Conservation (phyloP, 2,329 filamentous ascomycete species). For the Dryadomyces sulphureus region DNA sequence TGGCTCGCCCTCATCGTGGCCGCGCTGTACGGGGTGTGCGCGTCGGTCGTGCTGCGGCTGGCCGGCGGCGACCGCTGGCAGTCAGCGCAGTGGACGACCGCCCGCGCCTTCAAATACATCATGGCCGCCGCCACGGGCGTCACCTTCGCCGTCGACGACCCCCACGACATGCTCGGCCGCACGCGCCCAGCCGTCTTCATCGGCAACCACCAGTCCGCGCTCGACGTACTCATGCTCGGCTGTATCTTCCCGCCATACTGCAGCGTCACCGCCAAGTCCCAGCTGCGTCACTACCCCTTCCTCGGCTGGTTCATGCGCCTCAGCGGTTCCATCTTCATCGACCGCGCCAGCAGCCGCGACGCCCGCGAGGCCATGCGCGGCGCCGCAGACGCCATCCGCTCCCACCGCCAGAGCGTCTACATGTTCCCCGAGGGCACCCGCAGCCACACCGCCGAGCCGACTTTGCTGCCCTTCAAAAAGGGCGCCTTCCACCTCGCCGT, state of each 20-base stretch:
- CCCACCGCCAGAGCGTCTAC: conserved; percentile 60
- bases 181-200: conserved; percentile 76
- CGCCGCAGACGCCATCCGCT: conserved; percentile 66
- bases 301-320: conserved; percentile 90
- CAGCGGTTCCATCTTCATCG: conserved; percentile 86
- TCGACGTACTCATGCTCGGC: conserved; percentile 87
- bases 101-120: conserved; percentile 60
- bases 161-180: conserved; percentile 44
- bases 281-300: conserved; percentile 63
- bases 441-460: conserved; percentile 71
- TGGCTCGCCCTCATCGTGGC: conserved; percentile 46
- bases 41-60: conserved; percentile 55
- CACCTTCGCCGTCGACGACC: conserved; percentile 59
- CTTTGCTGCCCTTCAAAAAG: conserved; percentile 93
- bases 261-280: conserved; percentile 84
- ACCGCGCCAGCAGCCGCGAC: conserved; percentile 70
- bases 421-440: conserved; percentile 89
- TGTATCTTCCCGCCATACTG: conserved; percentile 81
- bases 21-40: conserved; percentile 61
- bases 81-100: conserved; percentile 75
- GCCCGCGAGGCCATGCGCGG: conserved; percentile 75
- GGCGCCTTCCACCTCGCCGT: conserved; percentile 93
- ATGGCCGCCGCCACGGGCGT: conserved; percentile 68
- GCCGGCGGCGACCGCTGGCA: conserved; percentile 48
- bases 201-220: conserved; percentile 90